phyloP scores from a whole-genome alignment of 306 rosid species.

The Mimosa bimucronata region DNA sequence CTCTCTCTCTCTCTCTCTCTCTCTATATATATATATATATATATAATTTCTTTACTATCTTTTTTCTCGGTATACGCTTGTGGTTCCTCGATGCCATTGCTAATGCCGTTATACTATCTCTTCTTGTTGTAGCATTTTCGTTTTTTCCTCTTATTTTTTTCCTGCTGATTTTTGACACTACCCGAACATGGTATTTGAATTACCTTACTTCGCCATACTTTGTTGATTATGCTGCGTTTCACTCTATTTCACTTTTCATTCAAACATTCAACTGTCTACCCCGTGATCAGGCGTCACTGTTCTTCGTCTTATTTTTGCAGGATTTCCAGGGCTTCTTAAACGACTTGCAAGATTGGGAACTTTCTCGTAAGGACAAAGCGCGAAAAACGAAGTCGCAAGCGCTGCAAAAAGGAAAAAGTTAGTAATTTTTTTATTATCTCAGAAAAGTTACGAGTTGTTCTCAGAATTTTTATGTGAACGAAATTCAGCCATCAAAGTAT shows the following conservation, averaged over 20 bases:
- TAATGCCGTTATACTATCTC: neutral
- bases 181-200: slow-evolving; percentile 4
- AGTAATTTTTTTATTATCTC: slow-evolving; percentile 45
- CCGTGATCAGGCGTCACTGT: neutral
- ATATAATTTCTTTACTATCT: neutral
- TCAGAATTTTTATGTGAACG: neutral
- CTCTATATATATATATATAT: too few relatives aligned
- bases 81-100: neutral
- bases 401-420: slow-evolving; percentile 51
- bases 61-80: neutral
- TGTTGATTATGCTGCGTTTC: slow-evolving; percentile 1
- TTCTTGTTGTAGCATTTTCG: neutral
- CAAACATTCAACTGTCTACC: neutral
- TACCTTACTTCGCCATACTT: neutral
- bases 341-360: slow-evolving; percentile 97
- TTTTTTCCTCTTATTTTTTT: neutral
- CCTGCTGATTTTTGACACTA: neutral
- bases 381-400: slow-evolving; percentile 49
- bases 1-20: neutral
- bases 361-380: slow-evolving; percentile 67
- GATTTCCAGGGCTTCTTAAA: slow-evolving; percentile 93
- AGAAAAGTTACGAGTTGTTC: neutral
- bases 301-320: slow-evolving; percentile 39
- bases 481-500: neutral
- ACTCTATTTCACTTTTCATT: neutral